Conservation (phyloP, 129 eudicot species). For the Tagetes patula region DNA sequence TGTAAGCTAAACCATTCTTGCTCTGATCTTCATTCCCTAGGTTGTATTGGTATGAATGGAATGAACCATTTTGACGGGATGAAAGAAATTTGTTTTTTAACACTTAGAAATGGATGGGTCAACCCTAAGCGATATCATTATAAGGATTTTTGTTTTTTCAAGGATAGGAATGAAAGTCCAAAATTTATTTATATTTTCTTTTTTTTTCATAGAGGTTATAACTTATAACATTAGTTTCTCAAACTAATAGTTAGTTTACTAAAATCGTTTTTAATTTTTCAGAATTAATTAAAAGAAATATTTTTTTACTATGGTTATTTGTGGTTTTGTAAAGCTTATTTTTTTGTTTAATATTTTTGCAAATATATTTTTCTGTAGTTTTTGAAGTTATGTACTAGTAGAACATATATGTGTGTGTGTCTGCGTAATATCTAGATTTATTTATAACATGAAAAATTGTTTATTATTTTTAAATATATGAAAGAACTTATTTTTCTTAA, state of each 20-base stretch:
- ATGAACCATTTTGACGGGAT: background rate
- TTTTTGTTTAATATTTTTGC: background rate
- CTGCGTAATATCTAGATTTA: background rate
- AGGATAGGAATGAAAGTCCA: background rate
- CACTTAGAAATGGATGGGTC: background rate
- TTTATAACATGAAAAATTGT: background rate
- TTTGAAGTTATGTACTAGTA: background rate
- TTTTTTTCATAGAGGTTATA: background rate
- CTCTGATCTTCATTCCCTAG: conserved; percentile 1
- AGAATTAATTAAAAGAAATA: background rate
- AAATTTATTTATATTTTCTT: background rate
- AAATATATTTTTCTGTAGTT: background rate
- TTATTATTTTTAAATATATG: background rate
- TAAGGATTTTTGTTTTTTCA: background rate
- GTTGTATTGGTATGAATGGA: background rate
- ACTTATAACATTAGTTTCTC: background rate
- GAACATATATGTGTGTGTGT: background rate
- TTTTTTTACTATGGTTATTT: background rate
- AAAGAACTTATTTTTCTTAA: background rate
- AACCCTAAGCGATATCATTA: background rate
- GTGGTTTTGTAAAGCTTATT: background rate
- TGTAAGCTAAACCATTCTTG: conserved; percentile 48
- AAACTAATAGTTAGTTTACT: background rate
- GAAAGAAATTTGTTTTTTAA: background rate
- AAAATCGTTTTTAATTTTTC: background rate